These are phyloP conservation scores for Brassica incana DNA, from an alignment of 345 rosid species.

Conservation along the genomic window DNA sequence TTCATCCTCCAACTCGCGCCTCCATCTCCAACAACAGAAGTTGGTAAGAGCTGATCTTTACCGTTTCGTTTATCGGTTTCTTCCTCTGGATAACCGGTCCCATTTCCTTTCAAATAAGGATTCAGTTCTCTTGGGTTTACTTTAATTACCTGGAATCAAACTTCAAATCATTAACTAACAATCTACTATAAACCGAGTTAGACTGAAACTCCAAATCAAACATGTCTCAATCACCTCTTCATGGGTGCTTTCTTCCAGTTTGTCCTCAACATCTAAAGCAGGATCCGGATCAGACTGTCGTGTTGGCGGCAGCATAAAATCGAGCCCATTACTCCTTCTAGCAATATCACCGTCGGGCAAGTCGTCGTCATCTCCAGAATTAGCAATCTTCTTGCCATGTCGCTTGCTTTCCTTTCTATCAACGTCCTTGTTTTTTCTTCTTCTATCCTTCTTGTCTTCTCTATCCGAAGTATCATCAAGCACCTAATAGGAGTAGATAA, in stretches of 20 bases:
- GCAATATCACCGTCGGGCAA: constrained; percentile 41
- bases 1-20: constrained; percentile 97
- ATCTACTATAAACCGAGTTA: neutral
- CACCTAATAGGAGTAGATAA: constrained; percentile 39
- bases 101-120: constrained; percentile 67
- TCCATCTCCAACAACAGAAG: constrained; percentile 85
- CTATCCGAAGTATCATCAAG: constrained; percentile 36
- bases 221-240: constrained; percentile 54
- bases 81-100: neutral
- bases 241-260: constrained; percentile 44
- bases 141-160: constrained; percentile 42
- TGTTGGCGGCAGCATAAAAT: constrained; percentile 83
- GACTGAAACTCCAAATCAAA: neutral
- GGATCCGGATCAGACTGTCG: constrained; percentile 43
- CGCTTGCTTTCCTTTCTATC: neutral
- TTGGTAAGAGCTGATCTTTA: constrained; percentile 44
- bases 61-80: neutral
- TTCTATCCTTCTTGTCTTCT: constrained; percentile 23
- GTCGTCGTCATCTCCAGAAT: constrained; percentile 30
- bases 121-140: constrained; percentile 79
- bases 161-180: constrained; percentile 1
- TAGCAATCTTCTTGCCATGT: neutral
- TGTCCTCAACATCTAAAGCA: constrained; percentile 34
- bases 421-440: neutral
- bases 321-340: constrained; percentile 75